These are phyloP conservation scores for Anthostomella pinea DNA, from an alignment of 2,329 filamentous ascomycete genomes.

Conservation along the genomic window DNA sequence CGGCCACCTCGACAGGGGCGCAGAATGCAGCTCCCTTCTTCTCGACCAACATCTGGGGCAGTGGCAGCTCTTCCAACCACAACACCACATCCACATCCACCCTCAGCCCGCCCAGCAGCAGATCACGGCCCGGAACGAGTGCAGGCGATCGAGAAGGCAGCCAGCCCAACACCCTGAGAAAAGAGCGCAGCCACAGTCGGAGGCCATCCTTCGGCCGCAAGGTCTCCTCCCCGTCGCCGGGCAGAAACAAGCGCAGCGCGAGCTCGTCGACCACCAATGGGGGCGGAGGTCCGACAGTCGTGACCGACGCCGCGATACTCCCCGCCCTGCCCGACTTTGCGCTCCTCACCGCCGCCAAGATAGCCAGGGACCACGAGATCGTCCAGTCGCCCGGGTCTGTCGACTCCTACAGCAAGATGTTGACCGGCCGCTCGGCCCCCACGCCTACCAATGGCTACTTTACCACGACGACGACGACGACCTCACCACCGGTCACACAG, in stretches of 20 bases:
- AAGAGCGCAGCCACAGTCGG: slow-evolving; percentile 46
- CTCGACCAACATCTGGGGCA: slow-evolving; percentile 30
- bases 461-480: slow-evolving; percentile 22
- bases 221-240: slow-evolving; percentile 46
- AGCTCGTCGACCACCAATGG: slow-evolving; percentile 40
- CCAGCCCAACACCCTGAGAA: slow-evolving; percentile 31
- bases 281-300: slow-evolving; percentile 28
- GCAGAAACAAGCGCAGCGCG: slow-evolving; percentile 38
- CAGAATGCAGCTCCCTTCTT: slow-evolving; percentile 25
- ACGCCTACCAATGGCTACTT: slow-evolving; percentile 32
- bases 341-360: slow-evolving; percentile 46
- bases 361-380: slow-evolving; percentile 28
- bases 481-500: slow-evolving; percentile 23
- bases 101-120: slow-evolving; percentile 12
- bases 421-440: slow-evolving; percentile 39
- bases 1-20: too few relatives aligned
- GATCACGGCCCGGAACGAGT: slow-evolving; percentile 36
- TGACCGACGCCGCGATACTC: slow-evolving; percentile 45
- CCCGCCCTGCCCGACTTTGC: slow-evolving; percentile 55
- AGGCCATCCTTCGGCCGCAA: slow-evolving; percentile 54
- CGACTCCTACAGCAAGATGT: slow-evolving; percentile 43
- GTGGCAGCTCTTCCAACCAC: slow-evolving; percentile 13
- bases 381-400: slow-evolving; percentile 32
- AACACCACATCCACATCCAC: slow-evolving; percentile 15
- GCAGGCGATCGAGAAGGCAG: slow-evolving; percentile 31